Conservation (phyloP, 78 protist genomes). For the Protostelium mycophagum region DNA sequence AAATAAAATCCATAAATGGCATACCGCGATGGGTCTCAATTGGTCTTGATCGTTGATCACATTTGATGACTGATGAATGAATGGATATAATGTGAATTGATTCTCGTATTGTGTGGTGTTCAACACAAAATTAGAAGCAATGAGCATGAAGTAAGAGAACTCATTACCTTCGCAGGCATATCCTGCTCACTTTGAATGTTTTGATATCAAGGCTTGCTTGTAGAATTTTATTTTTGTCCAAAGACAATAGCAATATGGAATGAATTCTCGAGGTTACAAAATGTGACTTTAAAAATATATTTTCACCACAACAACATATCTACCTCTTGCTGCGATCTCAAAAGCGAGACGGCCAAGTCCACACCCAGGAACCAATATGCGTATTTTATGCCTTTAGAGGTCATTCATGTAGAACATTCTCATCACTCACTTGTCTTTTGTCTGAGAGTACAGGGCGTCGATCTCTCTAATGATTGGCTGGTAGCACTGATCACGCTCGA, state of each 20-base stretch:
- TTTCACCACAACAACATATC: not conserved
- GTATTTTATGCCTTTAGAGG: constrained; percentile 1
- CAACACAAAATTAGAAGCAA: constrained; percentile 75
- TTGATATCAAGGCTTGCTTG: no score
- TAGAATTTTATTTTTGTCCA: no score
- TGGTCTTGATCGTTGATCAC: constrained; percentile 53
- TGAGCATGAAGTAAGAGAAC: constrained; percentile 79
- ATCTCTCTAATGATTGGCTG: constrained; percentile 42
- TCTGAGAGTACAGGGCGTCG: constrained; percentile 3
- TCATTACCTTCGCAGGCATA: constrained; percentile 74
- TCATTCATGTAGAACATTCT: constrained; percentile 14
- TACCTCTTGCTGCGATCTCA: constrained; percentile 60
- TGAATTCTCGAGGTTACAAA: no score
- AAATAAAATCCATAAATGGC: no score
- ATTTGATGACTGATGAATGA: constrained; percentile 55
- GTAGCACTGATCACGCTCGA: constrained; percentile 52
- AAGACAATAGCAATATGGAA: no score
- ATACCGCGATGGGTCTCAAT: constrained; percentile 8
- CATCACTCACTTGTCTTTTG: constrained; percentile 4
- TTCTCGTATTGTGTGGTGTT: constrained; percentile 47
- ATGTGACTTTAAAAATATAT: not conserved
- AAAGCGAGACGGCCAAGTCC: constrained; percentile 85
- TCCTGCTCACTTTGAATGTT: no score
- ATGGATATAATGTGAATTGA: constrained; percentile 46
- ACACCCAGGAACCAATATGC: constrained; percentile 80